Conservation (phyloP, 2,329 filamentous ascomycete genomes). For the Hymenoscyphus scutula region DNA sequence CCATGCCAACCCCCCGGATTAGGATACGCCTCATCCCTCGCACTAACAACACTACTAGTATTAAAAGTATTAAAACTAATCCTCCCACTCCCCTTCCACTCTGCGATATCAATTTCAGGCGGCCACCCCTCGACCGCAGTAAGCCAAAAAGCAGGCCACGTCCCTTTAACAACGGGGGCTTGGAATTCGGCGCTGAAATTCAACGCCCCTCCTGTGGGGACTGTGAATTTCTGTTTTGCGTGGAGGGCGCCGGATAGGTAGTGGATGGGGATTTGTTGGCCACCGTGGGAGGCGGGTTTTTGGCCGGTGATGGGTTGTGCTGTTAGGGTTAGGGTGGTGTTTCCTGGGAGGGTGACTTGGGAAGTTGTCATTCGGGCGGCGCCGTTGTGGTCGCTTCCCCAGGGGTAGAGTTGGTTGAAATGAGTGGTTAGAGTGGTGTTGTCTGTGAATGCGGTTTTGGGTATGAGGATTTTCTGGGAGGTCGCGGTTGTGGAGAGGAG, state of each 20-base stretch:
- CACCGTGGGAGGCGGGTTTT: conserved; percentile 30
- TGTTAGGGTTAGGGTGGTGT: conserved; percentile 20
- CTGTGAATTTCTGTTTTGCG: conserved; percentile 43
- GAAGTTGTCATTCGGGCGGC: conserved; percentile 52
- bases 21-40: conserved; percentile 49
- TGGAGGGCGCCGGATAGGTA: conserved; percentile 47
- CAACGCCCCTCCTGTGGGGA: conserved; percentile 39
- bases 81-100: conserved; percentile 56
- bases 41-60: conserved; percentile 45
- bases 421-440: conserved; percentile 41
- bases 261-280: conserved; percentile 41
- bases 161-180: conserved; percentile 41
- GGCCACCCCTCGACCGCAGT: conserved; percentile 55
- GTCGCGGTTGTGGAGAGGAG: background rate
- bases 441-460: background rate
- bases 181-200: conserved; percentile 42
- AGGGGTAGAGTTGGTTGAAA: conserved; percentile 53
- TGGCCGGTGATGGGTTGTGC: conserved; percentile 25
- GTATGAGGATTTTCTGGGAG: background rate
- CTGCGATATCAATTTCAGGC: conserved; percentile 58
- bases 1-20: conserved; percentile 46
- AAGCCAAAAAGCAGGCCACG: conserved; percentile 60
- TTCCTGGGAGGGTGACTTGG: conserved; percentile 41
- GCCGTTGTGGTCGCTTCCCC: conserved; percentile 58
- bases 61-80: conserved; percentile 57